Evolutionary conservation across 2,329 filamentous ascomycete species (phyloP), one percentile per base, ranked within the genome.

Genomic region (Pseudopithomyces chartarum): DNA sequence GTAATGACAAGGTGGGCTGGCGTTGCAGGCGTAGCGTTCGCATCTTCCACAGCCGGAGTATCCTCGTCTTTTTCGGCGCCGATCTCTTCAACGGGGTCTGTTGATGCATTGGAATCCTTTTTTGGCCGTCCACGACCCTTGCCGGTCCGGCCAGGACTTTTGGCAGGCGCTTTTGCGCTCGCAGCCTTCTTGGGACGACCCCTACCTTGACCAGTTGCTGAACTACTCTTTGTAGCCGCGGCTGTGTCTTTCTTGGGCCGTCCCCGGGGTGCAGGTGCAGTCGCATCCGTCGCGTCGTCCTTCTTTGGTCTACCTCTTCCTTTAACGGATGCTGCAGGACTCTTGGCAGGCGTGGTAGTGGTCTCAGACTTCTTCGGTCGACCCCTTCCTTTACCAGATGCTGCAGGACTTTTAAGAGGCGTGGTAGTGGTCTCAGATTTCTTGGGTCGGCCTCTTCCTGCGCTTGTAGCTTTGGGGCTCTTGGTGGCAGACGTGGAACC

Each of bases 51-150:
- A 43, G 19, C 15, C 4, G 29, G 8, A 2, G 29, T 17, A 1
- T 17, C 32, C 1, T 22, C 19, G 22, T 39, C 22, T 11, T 50
- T 50, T 36, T 40, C 40, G 4, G 32, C 19, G 32, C 45, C 19
- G n/a, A 20, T 33, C 12, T 33, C 36, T 19, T n/a, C 38, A 40
- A 17, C 13, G 15, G 44, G 13, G 29, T n/a, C 32, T 34, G 6
- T 13, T 13, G 44, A n/a, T 34, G 44, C 39, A 38, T 10, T 43
- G 6, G 19, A 22, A 26, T 19, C 23, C 23, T 40, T 56, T 11
- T 47, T 56, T 12, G 44, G 44, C 10, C 46, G 46, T 12, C 53
- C 53, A 26, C 46, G 46, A 8, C 46, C 53, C 15, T 33, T 32
- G 44, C 26, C 17, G 22, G 44, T 2, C 17, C 2, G n/a, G n/a